These are phyloP conservation scores for Tylopilus plumbeoviolaceoides DNA, from an alignment of 768 basidiomycete genomes.

Conservation along the genomic window DNA sequence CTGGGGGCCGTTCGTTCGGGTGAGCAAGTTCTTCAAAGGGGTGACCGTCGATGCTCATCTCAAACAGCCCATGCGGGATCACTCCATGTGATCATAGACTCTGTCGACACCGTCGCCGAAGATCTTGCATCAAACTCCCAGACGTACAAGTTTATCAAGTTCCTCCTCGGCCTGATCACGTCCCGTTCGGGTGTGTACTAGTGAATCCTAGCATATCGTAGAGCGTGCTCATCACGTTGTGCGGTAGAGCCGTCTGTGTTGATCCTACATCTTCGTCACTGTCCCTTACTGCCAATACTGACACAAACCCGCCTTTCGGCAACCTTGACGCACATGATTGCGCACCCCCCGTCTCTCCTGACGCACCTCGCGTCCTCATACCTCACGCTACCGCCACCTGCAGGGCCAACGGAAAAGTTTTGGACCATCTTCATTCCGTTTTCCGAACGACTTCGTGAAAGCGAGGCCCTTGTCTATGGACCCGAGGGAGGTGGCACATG, in stretches of 20 bases:
- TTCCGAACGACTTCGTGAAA: conserved; percentile 56
- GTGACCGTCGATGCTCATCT: conserved; percentile 7
- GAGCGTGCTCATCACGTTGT: conserved; percentile 7
- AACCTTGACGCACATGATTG: conserved; percentile 56
- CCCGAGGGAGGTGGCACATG: conserved; percentile 45
- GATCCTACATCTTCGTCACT: conserved; percentile 52
- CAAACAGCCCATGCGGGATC: conserved; percentile 40
- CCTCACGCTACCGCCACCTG: conserved; percentile 65
- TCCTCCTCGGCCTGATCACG: conserved; percentile 42
- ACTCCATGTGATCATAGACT: conserved; percentile 68
- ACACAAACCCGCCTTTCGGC: conserved; percentile 61
- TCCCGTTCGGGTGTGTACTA: conserved; percentile 48
- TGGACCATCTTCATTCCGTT: conserved; percentile 75
- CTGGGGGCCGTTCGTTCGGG: conserved; percentile 41
- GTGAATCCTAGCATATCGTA: background rate
- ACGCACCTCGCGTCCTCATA: conserved; percentile 65
- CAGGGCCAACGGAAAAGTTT: conserved; percentile 63
- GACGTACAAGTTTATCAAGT: conserved; percentile 49
- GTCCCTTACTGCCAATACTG: conserved; percentile 51
- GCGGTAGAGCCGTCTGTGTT: conserved; percentile 51
- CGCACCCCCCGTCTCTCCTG: conserved; percentile 70
- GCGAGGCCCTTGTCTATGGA: conserved; percentile 59
- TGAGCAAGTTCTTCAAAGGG: conserved; percentile 10
- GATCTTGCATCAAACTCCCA: conserved; percentile 54
- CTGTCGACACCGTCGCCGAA: conserved; percentile 58